Conservation (phyloP, 495 filamentous ascomycete species). For the Cladorrhinum samala region DNA sequence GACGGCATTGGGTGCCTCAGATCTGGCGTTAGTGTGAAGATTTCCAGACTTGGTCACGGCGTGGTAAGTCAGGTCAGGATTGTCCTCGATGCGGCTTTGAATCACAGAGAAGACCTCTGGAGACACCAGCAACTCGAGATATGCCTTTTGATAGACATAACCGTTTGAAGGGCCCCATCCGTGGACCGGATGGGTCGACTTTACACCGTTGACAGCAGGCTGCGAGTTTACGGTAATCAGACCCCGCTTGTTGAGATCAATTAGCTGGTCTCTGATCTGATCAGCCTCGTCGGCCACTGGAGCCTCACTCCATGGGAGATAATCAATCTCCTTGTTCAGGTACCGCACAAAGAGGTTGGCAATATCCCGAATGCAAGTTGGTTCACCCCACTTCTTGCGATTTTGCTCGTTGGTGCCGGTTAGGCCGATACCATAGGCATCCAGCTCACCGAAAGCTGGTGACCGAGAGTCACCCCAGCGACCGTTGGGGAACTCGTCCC, state of each 20-base stretch:
- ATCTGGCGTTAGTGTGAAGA: constrained; percentile 75
- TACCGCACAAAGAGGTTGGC: constrained; percentile 77
- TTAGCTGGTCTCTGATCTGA: constrained; percentile 64
- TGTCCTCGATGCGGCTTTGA: constrained; percentile 67
- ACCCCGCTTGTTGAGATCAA: constrained; percentile 77
- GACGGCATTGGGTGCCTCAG: constrained; percentile 87
- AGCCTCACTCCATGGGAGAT: constrained; percentile 90
- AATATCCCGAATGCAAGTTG: constrained; percentile 71
- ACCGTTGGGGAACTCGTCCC: constrained; percentile 99
- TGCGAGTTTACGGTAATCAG: constrained; percentile 97
- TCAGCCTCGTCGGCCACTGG: constrained; percentile 77
- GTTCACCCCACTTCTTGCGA: constrained; percentile 89
- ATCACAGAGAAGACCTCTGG: constrained; percentile 73
- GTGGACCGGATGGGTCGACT: constrained; percentile 76
- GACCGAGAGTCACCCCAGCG: constrained; percentile 98
- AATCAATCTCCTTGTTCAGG: constrained; percentile 69
- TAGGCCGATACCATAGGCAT: constrained; percentile 89
- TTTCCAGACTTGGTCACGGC: constrained; percentile 76
- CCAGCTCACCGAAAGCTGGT: constrained; percentile 93
- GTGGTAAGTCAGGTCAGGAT: constrained; percentile 85
- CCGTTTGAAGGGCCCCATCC: constrained; percentile 94
- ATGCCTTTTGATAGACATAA: constrained; percentile 98
- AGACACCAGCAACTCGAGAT: constrained; percentile 83
- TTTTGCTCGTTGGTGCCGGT: constrained; percentile 98
- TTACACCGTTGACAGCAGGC: constrained; percentile 88